A percentile compares a stretch with the other conserved stretches of the same genome.
Evolutionary conservation across 495 filamentous ascomycete species (phyloP).

Genomic region (Neurospora tetrasperma): DNA sequence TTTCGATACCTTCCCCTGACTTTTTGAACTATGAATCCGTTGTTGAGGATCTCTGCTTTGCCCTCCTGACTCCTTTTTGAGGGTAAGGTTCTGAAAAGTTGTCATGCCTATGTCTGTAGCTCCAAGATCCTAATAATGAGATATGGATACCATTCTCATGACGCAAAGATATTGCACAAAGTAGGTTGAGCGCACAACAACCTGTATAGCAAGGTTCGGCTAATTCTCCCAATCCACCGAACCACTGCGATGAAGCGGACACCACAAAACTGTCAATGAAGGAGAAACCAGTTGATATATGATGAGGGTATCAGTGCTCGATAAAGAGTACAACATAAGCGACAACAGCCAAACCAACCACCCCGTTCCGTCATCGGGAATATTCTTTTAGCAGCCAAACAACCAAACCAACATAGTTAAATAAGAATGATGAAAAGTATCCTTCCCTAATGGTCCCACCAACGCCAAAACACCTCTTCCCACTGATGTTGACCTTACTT

Average conservation of each 20-base stretch:
- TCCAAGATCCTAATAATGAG: too few relatives aligned
- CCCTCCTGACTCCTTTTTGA: too few relatives aligned
- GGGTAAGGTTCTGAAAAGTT: too few relatives aligned
- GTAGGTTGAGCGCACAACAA: too few relatives aligned
- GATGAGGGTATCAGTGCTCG: slow-evolving; percentile 15
- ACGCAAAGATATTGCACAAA: too few relatives aligned
- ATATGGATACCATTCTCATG: too few relatives aligned
- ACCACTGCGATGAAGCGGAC: not conserved
- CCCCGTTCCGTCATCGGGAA: not conserved
- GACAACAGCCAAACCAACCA: not conserved
- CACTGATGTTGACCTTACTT: not conserved
- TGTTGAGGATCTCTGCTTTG: too few relatives aligned
- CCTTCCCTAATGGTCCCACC: not conserved
- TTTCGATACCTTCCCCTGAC: too few relatives aligned
- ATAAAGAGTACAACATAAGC: slow-evolving; percentile 11
- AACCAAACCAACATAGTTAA: not conserved
- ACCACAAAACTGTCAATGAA: not conserved
- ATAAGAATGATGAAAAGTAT: not conserved
- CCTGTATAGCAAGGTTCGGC: too few relatives aligned
- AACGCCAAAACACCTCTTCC: not conserved
- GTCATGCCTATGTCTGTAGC: too few relatives aligned
- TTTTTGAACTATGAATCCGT: too few relatives aligned
- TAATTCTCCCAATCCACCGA: too few relatives aligned
- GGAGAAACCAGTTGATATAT: not conserved
- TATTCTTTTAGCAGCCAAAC: not conserved